phyloP scores from a whole-genome alignment of 768 basidiomycete species.

The Termitomyces sp. region DNA sequence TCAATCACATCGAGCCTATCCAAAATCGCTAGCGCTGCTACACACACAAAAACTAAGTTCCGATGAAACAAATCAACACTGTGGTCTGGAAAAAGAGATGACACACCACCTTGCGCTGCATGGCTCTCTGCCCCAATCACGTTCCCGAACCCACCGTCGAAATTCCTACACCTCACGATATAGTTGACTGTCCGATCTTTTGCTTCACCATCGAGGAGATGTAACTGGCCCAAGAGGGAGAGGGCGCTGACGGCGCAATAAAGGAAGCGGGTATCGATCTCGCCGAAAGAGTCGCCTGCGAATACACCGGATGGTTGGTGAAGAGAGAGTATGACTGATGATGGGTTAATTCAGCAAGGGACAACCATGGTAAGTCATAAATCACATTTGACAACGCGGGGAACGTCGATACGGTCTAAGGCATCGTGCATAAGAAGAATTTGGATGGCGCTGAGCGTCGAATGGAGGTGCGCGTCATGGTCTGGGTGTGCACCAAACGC shows the following conservation, averaged over 20 bases:
- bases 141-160: constrained; percentile 92
- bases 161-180: constrained; percentile 77
- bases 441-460: constrained; percentile 90
- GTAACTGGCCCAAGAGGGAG: constrained; percentile 72
- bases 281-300: constrained; percentile 88
- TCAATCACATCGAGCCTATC: constrained; percentile 80
- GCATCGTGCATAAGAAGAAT: constrained; percentile 85
- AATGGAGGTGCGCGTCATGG: constrained; percentile 85
- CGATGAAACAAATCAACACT: not conserved
- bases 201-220: constrained; percentile 59
- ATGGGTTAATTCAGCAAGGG: not conserved
- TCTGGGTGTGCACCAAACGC: constrained; percentile 89
- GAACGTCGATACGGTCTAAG: constrained; percentile 60
- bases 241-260: constrained; percentile 85
- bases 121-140: constrained; percentile 87
- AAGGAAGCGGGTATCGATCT: constrained; percentile 85
- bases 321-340: constrained; percentile 71
- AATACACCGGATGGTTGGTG: constrained; percentile 87
- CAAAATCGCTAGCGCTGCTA: constrained; percentile 82
- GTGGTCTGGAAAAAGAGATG: not conserved
- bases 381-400: constrained; percentile 71
- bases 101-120: constrained; percentile 71
- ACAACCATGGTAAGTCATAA: not conserved
- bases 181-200: constrained; percentile 66
- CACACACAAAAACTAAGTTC: constrained; percentile 77